Conservation (phyloP, 345 rosid genomes). For the Euphorbia peplus region DNA sequence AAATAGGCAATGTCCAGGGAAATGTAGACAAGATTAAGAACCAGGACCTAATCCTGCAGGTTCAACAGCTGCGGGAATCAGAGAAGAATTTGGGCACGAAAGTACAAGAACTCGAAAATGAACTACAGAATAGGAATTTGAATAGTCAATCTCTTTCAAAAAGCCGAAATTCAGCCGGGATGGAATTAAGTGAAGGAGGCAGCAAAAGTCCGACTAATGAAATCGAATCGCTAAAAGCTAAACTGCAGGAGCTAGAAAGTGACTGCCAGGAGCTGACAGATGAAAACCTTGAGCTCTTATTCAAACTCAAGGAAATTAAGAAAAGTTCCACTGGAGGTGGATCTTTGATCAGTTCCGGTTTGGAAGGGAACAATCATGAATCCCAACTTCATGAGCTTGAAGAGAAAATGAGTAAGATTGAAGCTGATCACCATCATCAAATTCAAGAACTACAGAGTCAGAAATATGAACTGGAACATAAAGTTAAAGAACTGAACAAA, state of each 20-base stretch:
- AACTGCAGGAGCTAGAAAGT: constrained; percentile 49
- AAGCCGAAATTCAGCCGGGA: constrained; percentile 12
- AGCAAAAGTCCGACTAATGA: constrained; percentile 28
- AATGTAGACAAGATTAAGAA: constrained; percentile 30
- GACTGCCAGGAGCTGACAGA: constrained; percentile 67
- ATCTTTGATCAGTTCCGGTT: not conserved
- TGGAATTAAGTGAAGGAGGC: constrained; percentile 8
- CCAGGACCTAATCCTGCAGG: constrained; percentile 22
- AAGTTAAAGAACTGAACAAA: constrained; percentile 27
- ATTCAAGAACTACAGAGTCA: constrained; percentile 31
- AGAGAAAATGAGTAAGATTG: constrained; percentile 30
- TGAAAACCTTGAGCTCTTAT: constrained; percentile 51
- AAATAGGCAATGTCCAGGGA: constrained; percentile 33
- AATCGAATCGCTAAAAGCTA: constrained; percentile 37
- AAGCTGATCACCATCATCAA: constrained; percentile 22
- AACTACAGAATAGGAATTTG: constrained; percentile 10
- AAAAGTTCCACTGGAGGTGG: constrained; percentile 13
- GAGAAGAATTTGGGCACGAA: constrained; percentile 34
- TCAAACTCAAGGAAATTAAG: constrained; percentile 40
- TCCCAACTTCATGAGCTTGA: constrained; percentile 22
- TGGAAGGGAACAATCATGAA: constrained; percentile 19
- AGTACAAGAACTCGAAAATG: constrained; percentile 38
- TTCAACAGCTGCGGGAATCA: constrained; percentile 33
- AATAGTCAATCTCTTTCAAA: constrained; percentile 14
- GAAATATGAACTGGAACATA: constrained; percentile 33